phyloP scores from a whole-genome alignment of 768 basidiomycete species.

The Termitomyces sp. region DNA sequence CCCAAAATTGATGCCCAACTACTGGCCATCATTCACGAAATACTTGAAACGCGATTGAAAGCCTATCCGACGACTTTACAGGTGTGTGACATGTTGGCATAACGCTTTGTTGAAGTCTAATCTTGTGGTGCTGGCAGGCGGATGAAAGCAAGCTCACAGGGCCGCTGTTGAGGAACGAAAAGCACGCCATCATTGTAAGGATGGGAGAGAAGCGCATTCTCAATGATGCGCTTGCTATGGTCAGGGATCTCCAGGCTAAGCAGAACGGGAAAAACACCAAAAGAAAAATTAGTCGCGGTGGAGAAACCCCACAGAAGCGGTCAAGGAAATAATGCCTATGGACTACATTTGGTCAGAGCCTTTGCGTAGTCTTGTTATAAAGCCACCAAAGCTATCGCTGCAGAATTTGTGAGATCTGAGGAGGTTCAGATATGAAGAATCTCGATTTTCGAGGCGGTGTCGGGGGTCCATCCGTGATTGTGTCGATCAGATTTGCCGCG shows the following conservation, averaged over 20 bases:
- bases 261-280: conserved; percentile 5
- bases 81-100: conserved; percentile 31
- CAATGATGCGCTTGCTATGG: conserved; percentile 17
- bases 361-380: not conserved
- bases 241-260: conserved; percentile 10
- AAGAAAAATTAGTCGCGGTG: conserved; percentile 8
- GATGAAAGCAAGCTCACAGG: conserved; percentile 45
- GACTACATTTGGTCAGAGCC: not conserved
- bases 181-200: conserved; percentile 66
- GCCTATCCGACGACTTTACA: conserved; percentile 57
- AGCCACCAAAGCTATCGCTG: not conserved
- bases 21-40: conserved; percentile 40
- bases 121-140: conserved; percentile 24
- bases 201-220: conserved; percentile 78
- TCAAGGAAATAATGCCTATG: conserved; percentile 3
- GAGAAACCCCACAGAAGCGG: conserved; percentile 10
- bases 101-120: not conserved
- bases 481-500: not conserved
- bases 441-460: conserved; percentile 8
- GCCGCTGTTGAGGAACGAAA: conserved; percentile 38
- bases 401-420: not conserved
- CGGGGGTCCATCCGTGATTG: conserved; percentile 5
- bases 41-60: conserved; percentile 44
- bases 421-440: too few relatives aligned
- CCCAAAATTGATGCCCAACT: conserved; percentile 48